Evolutionary conservation across 768 basidiomycete species (phyloP), one percentile per base, ranked within the genome.

Genomic region (Trametes sanguinea): DNA sequence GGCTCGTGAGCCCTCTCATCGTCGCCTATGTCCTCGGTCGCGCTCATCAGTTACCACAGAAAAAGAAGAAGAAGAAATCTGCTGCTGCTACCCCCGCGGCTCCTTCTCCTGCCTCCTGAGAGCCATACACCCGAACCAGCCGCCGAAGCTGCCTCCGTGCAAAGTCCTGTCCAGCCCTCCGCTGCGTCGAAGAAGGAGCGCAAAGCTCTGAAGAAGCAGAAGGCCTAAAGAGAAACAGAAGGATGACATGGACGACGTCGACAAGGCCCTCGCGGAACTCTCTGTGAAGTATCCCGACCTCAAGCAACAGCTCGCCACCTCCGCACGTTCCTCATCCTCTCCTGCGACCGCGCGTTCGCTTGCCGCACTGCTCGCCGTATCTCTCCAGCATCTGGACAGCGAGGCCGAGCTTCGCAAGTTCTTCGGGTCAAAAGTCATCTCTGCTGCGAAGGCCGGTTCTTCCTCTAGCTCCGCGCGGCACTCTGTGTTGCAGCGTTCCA

Each of bases 381-480:
- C 92, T 0, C 78, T 88, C 1, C 78, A 88, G 43, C 82, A 93
- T 67, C 85, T 99, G 14, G 94, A 98, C 64, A 81, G 87, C 10
- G 94, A 96, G 61, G 89, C 89, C 0, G 97, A 99, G 71, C 84
- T 98, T 76, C 87, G 90, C 57, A 89, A 87, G 65, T 96, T 98
- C 81, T 99, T 99, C 71, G 96, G 96, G 2, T 83, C 92, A 17
- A 91, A 88, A 69, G 95, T 97, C 60, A 83, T 98, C 8, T 78
- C 80, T n/a, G 85, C 88, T 2, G 81, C 80, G 32, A 84, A 83
- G 72, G 62, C 74, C 1, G 68, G 72, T 13, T 70, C 76, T 3
- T 72, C 79, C 4, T 30, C 57, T 3, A 13, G 51, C 1, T 45
- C 61, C 1, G 40, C 3, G 56, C 74, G 83, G 35, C 80, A 81